Percentiles rank a stretch among this genome's conserved stretches.
Conservation (phyloP, 2,329 filamentous ascomycete species). For the Ascochyta viciae-villosae region DNA sequence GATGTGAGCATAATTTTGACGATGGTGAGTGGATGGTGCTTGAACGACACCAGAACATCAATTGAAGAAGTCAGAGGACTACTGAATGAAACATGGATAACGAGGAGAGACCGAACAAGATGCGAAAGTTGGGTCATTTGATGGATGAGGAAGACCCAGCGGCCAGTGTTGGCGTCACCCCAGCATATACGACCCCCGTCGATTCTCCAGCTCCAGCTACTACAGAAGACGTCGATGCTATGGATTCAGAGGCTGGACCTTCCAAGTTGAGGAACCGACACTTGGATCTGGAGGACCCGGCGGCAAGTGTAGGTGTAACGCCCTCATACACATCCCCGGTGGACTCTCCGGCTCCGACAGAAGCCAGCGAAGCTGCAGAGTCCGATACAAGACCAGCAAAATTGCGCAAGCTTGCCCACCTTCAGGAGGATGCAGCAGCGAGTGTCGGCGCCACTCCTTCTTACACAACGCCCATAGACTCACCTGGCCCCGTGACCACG, state of each 20-base stretch:
- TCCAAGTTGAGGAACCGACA: constrained; percentile 11
- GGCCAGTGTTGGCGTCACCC: constrained; percentile 15
- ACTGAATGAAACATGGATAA: constrained; percentile 57
- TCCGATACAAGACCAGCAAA: constrained; percentile 63
- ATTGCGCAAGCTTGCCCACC: constrained; percentile 59
- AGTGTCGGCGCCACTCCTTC: constrained; percentile 19
- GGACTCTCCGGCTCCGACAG: constrained; percentile 14
- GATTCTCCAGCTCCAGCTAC: constrained; percentile 12
- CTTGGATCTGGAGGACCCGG: constrained; percentile 11
- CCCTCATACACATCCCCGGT: constrained; percentile 14
- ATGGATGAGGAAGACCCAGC: constrained; percentile 19
- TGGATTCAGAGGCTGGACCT: constrained; percentile 6
- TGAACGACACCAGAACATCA: constrained; percentile 7
- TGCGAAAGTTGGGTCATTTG: constrained; percentile 59
- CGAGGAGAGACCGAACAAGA: constrained; percentile 63
- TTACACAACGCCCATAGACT: constrained; percentile 20
- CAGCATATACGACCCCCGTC: constrained; percentile 17
- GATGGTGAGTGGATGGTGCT: constrained; percentile 29
- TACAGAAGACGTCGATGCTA: neutral
- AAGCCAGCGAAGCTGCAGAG: constrained; percentile 38
- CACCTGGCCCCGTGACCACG: constrained; percentile 15
- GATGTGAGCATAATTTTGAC: constrained; percentile 37
- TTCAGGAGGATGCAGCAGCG: constrained; percentile 15
- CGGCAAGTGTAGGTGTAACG: constrained; percentile 16
- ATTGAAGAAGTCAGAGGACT: constrained; percentile 2